Conservation (phyloP, 2,329 filamentous ascomycete species). For the Conoideocrella luteorostrata region DNA sequence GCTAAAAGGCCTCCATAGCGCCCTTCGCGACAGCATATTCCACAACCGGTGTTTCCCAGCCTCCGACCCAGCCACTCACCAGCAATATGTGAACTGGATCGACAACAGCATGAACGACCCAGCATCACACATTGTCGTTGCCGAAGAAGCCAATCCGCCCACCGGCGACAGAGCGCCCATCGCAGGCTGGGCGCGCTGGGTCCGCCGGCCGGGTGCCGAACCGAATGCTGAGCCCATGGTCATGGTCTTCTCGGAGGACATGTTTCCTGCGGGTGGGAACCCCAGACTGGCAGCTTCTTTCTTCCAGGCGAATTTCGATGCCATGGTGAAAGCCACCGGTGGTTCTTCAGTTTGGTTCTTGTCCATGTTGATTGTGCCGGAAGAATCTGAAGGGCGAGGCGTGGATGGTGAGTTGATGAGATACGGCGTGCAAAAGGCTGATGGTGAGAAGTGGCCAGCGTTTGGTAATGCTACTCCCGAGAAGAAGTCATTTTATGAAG, state of each 20-base stretch:
- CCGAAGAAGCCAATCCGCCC: slow-evolving; percentile 13
- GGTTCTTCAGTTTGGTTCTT: slow-evolving; percentile 26
- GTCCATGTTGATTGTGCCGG: slow-evolving; percentile 24
- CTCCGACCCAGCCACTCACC: slow-evolving; percentile 16
- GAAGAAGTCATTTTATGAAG: slow-evolving; percentile 22
- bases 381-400: slow-evolving; percentile 24
- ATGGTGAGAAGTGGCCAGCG: slow-evolving; percentile 20
- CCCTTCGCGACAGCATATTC: slow-evolving; percentile 24
- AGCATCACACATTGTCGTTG: slow-evolving; percentile 24
- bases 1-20: slow-evolving; percentile 20
- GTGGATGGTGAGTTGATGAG: slow-evolving; percentile 26
- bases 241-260: slow-evolving; percentile 15
- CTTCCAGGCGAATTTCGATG: slow-evolving; percentile 28
- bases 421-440: slow-evolving; percentile 24
- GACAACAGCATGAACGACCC: slow-evolving; percentile 21
- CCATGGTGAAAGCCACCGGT: slow-evolving; percentile 17
- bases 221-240: slow-evolving; percentile 9
- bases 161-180: slow-evolving; percentile 8
- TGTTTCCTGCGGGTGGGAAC: slow-evolving; percentile 19
- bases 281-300: slow-evolving; percentile 31
- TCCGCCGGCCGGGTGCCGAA: slow-evolving; percentile 18
- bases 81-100: slow-evolving; percentile 17
- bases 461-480: slow-evolving; percentile 22
- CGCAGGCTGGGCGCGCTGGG: slow-evolving; percentile 29
- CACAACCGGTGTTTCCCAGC: slow-evolving; percentile 23